Evolutionary conservation across 805 yeast genomes (phyloP).

Genomic region (Starmerella floris): DNA sequence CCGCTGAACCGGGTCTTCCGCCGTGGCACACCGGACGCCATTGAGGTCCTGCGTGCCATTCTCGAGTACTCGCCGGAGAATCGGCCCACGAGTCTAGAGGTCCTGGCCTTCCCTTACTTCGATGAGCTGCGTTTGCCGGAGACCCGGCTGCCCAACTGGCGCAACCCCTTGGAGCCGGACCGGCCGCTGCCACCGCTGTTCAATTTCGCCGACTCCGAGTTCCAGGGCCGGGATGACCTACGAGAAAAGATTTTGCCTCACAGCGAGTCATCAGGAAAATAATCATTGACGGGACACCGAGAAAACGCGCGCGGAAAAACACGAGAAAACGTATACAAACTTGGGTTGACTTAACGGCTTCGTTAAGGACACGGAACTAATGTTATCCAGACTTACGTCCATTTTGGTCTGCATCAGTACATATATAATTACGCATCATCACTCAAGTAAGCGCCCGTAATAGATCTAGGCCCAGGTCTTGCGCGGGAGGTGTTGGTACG

Average conservation of each 20-base stretch:
- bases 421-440: too few relatives aligned
- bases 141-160: conserved; percentile 32
- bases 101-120: conserved; percentile 79
- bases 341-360: too few relatives aligned
- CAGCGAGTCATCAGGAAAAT: too few relatives aligned
- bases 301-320: too few relatives aligned
- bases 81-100: conserved; percentile 67
- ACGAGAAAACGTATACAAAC: too few relatives aligned
- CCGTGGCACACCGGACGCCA: conserved; percentile 70
- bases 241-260: conserved; percentile 25
- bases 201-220: conserved; percentile 63
- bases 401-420: too few relatives aligned
- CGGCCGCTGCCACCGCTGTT: conserved; percentile 62
- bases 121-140: conserved; percentile 59
- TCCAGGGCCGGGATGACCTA: conserved; percentile 32
- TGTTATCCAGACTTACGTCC: too few relatives aligned
- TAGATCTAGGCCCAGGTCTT: too few relatives aligned
- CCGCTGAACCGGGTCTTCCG: conserved; percentile 54
- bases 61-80: conserved; percentile 81
- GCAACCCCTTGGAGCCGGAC: conserved; percentile 55
- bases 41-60: conserved; percentile 67
- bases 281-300: too few relatives aligned
- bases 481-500: too few relatives aligned
- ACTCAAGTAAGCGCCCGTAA: too few relatives aligned
- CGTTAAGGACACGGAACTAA: too few relatives aligned